Base-by-base conservation (phyloP, 2,329 filamentous ascomycete species). In the Penicillium crustosum region DNA sequence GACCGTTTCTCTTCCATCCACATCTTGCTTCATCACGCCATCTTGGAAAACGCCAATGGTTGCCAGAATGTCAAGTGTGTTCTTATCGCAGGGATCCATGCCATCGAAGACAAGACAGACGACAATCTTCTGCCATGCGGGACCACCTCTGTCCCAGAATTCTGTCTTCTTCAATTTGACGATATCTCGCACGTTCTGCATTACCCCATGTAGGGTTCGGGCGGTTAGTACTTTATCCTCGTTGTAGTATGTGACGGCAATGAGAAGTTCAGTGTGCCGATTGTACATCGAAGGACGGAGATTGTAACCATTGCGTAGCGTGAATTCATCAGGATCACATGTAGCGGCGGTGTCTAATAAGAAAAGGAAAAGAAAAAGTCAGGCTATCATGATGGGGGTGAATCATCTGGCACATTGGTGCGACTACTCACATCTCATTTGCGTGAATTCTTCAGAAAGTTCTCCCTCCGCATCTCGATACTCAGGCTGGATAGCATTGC, bases 121-220 rank as follows among this genome's bases (percentile, higher is more conserved):
- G 33, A 97, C 93, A 71, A 97, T 97, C 81, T 97, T 97, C 75
- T 97, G 93, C 93, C 93, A 97, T 53, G 93, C 93, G 10, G 93
- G 93, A 55, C 93, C 93, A 67, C 93, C 93, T 80, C 95, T 94
- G 80, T 96, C 96, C 93, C 93, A 97, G 81, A 97, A 97, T 67
- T 93, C 92, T 25, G 93, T 96, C 79, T 94, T 96, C 79, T 97
- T 97, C 62, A 97, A 83, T 78, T 96, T 96, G 71, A 96, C 93
- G 73, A 97, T 97, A 70, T 97, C 93, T 61, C 92, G 88, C 68
- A 97, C 93, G 76, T 97, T 97, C 76, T 96, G 91, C 93, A 97
- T 97, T 51, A 96, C 91, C 80, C 93, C 91, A 76, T 97, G 93
- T 55, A 97, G 82, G 1, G 93, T 97, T 78, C 93, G 86, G 53